Conservation (phyloP, 345 rosid species). For the Brassica napus region Da-Ae NC_063447.1:18500501-18501000, state of each 20-base stretch:
- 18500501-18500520: no score
- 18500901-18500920: constrained; percentile 30
- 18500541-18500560: neutral
- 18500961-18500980: neutral
- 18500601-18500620: neutral
- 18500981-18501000: neutral
- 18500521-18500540: neutral
- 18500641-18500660: neutral
- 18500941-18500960: neutral
- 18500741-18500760: neutral
- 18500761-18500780: neutral
- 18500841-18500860: constrained; percentile 52
- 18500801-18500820: constrained; percentile 29
- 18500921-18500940: constrained; percentile 13
- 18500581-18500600: neutral
- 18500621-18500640: neutral
- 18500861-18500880: constrained; percentile 33
- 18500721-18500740: constrained; percentile 3
- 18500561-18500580: neutral
- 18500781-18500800: constrained; percentile 8
- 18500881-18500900: constrained; percentile 25
- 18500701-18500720: neutral
- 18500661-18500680: neutral
- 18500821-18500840: constrained; percentile 28
- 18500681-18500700: neutral